Conservation (phyloP, 2,329 filamentous ascomycete species). For the Emergomyces orientalis region DNA sequence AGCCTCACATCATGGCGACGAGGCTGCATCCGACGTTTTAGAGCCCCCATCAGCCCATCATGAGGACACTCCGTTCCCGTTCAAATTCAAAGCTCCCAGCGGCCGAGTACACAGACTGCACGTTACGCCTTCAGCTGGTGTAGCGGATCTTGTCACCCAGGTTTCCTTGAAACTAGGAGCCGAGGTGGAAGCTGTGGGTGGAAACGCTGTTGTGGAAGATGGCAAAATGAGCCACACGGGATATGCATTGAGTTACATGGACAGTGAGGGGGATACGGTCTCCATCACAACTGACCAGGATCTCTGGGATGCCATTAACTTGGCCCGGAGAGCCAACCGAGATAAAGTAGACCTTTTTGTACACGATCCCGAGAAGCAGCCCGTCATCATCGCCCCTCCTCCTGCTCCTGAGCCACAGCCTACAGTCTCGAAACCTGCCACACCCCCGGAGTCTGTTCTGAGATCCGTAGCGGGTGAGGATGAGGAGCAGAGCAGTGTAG, state of each 20-base stretch:
- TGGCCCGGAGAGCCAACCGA: slow-evolving; percentile 64
- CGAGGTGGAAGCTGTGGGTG: slow-evolving; percentile 77
- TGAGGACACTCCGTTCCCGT: slow-evolving; percentile 76
- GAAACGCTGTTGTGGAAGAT: slow-evolving; percentile 65
- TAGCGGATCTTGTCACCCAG: slow-evolving; percentile 65
- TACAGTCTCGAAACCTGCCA: slow-evolving; percentile 39
- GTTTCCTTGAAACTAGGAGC: slow-evolving; percentile 76
- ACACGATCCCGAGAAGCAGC: slow-evolving; percentile 84
- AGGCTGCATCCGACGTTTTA: slow-evolving; percentile 59
- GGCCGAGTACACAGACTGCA: slow-evolving; percentile 90
- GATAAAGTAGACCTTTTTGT: slow-evolving; percentile 98
- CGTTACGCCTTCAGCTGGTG: slow-evolving; percentile 67
- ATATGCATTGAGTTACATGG: slow-evolving; percentile 89
- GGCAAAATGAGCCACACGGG: slow-evolving; percentile 67
- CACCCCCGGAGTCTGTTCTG: slow-evolving; percentile 45
- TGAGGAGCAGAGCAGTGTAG: slow-evolving; percentile 33
- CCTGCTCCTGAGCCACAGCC: slow-evolving; percentile 53
- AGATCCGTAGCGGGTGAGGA: slow-evolving; percentile 47
- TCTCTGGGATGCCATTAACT: slow-evolving; percentile 75
- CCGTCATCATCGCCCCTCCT: slow-evolving; percentile 43
- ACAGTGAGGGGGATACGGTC: slow-evolving; percentile 93
- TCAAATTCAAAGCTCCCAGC: slow-evolving; percentile 98
- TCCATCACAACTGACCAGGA: slow-evolving; percentile 96
- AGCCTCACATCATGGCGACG: slow-evolving; percentile 79
- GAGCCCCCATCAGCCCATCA: slow-evolving; percentile 46